Base-by-base conservation (phyloP, 2,329 filamentous ascomycete species). In the Fusarium aywerte region DNA sequence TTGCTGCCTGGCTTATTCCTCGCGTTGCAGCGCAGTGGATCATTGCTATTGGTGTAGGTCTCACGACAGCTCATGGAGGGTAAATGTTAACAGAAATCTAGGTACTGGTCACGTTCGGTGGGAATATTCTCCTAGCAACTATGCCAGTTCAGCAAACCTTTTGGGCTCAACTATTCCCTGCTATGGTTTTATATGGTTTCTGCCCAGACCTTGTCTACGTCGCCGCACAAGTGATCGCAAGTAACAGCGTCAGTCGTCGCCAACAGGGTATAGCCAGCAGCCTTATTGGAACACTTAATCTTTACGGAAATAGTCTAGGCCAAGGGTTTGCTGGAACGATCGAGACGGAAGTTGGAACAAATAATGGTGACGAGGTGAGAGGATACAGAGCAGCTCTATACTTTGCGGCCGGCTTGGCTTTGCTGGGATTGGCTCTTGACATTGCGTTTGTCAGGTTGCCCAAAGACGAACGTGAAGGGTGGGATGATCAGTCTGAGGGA, bases 191-290 rank as follows among this genome's bases (percentile, higher is more conserved):
- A 1, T 67, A 67, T 7, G 69, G 75, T 4, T 81, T 67, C 39
- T 82, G 80, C 29, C 82, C 82, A 0, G 84, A 86, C 59, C 79
- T 86, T 4, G 78, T 84, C 7, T 85, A 81, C 52, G 81, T 82
- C 0, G 82, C 82, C 0, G 82, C 82, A 0, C 82, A 86, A 59
- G 82, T 87, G 6, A 84, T 86, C 53, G 82, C 83, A 0, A 85
- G 84, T 53, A 85, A 86, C 56, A 80, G 78, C 1, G 83, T 86
- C 29, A 76, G 70, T 4, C 76, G 78, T 4, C 76, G 79, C 7
- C 78, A 87, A 21, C 83, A 87, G 49, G 84, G 85, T 0, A 76
- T 86, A 4, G 84, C 84, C 0, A 82, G 79, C 0, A 82, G 79
- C 15, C 72, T 87, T 4, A 79, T 87, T 9, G 83, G 83, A 3